A percentile compares a stretch with the other conserved stretches of the same genome.
Conservation (phyloP, 2,329 filamentous ascomycete species). For the Teratosphaeria epicoccoides region DNA sequence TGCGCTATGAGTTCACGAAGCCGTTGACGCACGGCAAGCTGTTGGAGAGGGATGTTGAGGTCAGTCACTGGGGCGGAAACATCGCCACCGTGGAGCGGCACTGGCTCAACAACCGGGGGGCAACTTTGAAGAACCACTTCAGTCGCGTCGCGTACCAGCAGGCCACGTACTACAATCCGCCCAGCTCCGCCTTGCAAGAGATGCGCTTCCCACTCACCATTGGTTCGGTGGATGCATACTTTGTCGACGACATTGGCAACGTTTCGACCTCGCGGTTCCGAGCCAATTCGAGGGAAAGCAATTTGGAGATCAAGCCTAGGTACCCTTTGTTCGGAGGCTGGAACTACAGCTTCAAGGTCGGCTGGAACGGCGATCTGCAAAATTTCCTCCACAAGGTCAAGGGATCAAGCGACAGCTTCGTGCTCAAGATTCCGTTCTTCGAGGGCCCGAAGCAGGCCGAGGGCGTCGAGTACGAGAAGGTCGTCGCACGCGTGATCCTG, state of each 20-base stretch:
- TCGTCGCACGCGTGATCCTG: slow-evolving; percentile 71
- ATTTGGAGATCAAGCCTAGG: slow-evolving; percentile 80
- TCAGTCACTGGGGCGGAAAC: slow-evolving; percentile 97
- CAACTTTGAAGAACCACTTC: slow-evolving; percentile 50
- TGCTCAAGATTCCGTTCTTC: slow-evolving; percentile 83
- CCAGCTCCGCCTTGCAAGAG: slow-evolving; percentile 67
- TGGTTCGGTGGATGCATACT: slow-evolving; percentile 81
- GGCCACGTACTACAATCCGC: slow-evolving; percentile 51
- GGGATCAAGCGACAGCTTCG: slow-evolving; percentile 56
- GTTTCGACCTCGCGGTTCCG: slow-evolving; percentile 89
- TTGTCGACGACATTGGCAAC: slow-evolving; percentile 91
- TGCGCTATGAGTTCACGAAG: slow-evolving; percentile 93
- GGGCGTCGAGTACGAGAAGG: slow-evolving; percentile 73
- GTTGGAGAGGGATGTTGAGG: slow-evolving; percentile 83
- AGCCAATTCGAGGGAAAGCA: slow-evolving; percentile 51
- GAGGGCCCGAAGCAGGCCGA: slow-evolving; percentile 81
- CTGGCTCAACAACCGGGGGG: slow-evolving; percentile 75
- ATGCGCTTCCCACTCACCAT: slow-evolving; percentile 68
- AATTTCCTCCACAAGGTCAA: slow-evolving; percentile 59
- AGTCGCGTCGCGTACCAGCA: slow-evolving; percentile 40
- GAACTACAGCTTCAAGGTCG: slow-evolving; percentile 95
- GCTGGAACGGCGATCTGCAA: slow-evolving; percentile 82
- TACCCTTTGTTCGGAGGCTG: slow-evolving; percentile 96
- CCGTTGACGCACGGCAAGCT: slow-evolving; percentile 69
- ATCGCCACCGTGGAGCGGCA: slow-evolving; percentile 91